phyloP scores from a whole-genome alignment of 2,329 filamentous ascomycete genomes.

The Penicillium digitatum region DNA sequence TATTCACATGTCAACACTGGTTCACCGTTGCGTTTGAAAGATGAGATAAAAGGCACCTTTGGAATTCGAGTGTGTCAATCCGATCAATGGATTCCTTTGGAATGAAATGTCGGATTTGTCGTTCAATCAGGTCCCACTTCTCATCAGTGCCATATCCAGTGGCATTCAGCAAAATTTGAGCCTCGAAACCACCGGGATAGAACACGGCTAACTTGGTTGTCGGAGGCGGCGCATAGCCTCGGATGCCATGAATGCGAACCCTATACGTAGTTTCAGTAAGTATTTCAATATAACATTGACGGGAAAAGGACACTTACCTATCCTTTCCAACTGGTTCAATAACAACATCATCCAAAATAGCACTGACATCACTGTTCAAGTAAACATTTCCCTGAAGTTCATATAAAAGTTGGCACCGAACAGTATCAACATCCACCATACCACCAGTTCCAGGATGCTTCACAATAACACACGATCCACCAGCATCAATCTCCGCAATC shows the following conservation, averaged over 20 bases:
- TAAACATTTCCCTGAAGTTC: slow-evolving; percentile 50
- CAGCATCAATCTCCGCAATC: slow-evolving; percentile 48
- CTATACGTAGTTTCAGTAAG: slow-evolving; percentile 17
- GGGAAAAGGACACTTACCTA: slow-evolving; percentile 14
- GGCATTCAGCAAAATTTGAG: slow-evolving; percentile 45
- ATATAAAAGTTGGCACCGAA: slow-evolving; percentile 50
- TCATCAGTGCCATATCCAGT: slow-evolving; percentile 47
- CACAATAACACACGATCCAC: slow-evolving; percentile 48
- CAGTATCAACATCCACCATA: slow-evolving; percentile 37
- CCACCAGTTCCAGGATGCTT: slow-evolving; percentile 49
- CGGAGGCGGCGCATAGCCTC: slow-evolving; percentile 45
- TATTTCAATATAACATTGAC: too few relatives aligned
- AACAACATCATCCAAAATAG: slow-evolving; percentile 36
- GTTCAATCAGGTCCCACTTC: slow-evolving; percentile 51
- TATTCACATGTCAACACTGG: not conserved
- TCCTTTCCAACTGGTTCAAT: slow-evolving; percentile 38
- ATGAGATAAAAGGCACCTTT: slow-evolving; percentile 32
- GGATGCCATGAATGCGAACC: slow-evolving; percentile 42
- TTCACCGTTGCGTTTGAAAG: too few relatives aligned
- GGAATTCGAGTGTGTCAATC: slow-evolving; percentile 53
- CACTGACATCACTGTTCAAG: slow-evolving; percentile 48
- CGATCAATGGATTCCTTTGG: slow-evolving; percentile 39
- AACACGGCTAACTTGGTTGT: slow-evolving; percentile 54
- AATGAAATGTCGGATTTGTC: slow-evolving; percentile 46
- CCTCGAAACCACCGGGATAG: slow-evolving; percentile 49